Base-by-base conservation (phyloP, 805 yeast genomes). In the Millerago galiae region DNA sequence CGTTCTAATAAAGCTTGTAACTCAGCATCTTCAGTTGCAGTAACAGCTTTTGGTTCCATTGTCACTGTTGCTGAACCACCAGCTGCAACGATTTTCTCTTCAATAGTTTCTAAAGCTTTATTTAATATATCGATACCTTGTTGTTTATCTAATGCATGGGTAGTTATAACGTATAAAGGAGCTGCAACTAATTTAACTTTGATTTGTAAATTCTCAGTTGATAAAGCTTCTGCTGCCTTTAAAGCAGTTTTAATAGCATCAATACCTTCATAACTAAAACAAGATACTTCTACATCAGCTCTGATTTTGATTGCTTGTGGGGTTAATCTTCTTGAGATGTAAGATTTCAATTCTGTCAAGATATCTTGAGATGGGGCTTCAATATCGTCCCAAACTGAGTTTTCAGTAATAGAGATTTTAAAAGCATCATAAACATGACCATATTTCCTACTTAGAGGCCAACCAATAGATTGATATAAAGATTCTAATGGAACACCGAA, bases 341-440 rank as follows among this genome's bases (percentile, higher is more conserved):
- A 93, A 41, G 77, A 71, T 63, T 86, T 81, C 56, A 93, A 76
- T 66, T 93, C 98, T 38, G 79, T 85, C 65, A 87, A 74, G 30
- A 93, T 75, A 35, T 81, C 95, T 38, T 71, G 60, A 13, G 84
- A 72, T 43, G 95, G 90, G 18, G 91, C 77, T 45, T 61, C 68
- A 50, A 91, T 70, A 39, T 77, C 87, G 52, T 86, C 95, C 70
- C 91, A 91, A 44, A 91, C 90, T 38, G 84, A 65, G 33, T 71
- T 77, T 65, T 90, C 95, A 40, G 96, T 88, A 67, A 93, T 93
- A 41, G 96, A 91, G 59, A 90, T 72, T 71, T 95, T 89, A 75
- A 93, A 93, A 29, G 96, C 98, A 61, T 91, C 98, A 62, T 89
- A 89, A 18, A 96, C 96, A 65, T 93, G 98, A 47, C 99, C 98